These are phyloP conservation scores for Trichaptum fuscoviolaceum DNA, from an alignment of 768 basidiomycete species.

Conservation along the genomic window DNA sequence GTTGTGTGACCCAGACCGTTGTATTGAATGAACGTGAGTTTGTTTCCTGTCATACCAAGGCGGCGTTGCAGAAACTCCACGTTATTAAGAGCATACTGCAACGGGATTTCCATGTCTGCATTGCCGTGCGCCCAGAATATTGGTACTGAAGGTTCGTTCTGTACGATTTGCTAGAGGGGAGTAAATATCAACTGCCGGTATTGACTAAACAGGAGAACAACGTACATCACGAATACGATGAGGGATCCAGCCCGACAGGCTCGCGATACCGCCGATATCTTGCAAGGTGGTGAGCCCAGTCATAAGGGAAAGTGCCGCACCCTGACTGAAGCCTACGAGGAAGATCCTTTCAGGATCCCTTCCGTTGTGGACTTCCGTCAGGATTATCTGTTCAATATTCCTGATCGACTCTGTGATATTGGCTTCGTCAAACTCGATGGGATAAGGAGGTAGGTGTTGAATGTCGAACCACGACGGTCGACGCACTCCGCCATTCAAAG, in stretches of 20 bases:
- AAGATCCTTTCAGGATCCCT: conserved; percentile 31
- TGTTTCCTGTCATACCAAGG: conserved; percentile 19
- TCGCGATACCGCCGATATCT: conserved; percentile 38
- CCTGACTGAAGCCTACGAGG: conserved; percentile 41
- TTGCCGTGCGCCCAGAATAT: conserved; percentile 40
- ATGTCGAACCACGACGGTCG: conserved; percentile 42
- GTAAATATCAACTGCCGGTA: no score
- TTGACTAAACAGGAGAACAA: conserved; percentile 5
- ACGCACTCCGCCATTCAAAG: conserved; percentile 22
- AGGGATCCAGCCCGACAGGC: conserved; percentile 43
- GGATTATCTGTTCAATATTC: conserved; percentile 32
- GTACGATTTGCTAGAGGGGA: conserved; percentile 25
- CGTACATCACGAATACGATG: conserved; percentile 29
- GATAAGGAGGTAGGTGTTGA: conserved; percentile 29
- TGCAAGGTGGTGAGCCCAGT: conserved; percentile 35
- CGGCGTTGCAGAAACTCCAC: conserved; percentile 26
- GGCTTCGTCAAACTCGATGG: conserved; percentile 31
- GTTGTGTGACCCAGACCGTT: conserved; percentile 29
- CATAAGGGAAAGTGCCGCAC: conserved; percentile 35
- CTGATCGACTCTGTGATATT: conserved; percentile 30
- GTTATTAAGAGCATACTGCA: conserved; percentile 28
- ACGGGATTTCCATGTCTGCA: conserved; percentile 33
- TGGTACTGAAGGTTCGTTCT: conserved; percentile 29
- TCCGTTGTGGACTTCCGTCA: conserved; percentile 32
- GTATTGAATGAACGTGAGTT: conserved; percentile 24